Percentiles rank a stretch among this genome's conserved stretches.
Evolutionary conservation across 106 monocot species (phyloP).

Genomic region (Gastrodia elata): DNA sequence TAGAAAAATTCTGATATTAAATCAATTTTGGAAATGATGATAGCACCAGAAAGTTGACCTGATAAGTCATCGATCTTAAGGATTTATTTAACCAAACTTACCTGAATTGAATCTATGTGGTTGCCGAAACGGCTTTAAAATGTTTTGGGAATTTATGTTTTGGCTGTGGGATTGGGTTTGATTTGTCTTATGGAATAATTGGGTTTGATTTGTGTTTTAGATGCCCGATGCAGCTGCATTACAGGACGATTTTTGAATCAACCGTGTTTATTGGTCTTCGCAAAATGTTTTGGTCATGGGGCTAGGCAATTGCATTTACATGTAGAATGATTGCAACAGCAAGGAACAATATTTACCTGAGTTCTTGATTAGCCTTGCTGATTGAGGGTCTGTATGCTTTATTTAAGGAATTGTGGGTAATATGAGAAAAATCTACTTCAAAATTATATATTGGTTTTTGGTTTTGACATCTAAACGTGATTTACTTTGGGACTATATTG

Average conservation of each 20-base stretch:
- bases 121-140: too few relatives aligned
- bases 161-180: too few relatives aligned
- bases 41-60: too few relatives aligned
- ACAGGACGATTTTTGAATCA: constrained; percentile 95
- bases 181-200: neutral
- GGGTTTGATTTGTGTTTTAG: constrained; percentile 19
- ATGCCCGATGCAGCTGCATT: constrained; percentile 94
- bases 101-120: too few relatives aligned
- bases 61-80: too few relatives aligned
- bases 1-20: too few relatives aligned
- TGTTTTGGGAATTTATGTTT: too few relatives aligned
- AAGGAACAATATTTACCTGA: constrained; percentile 39
- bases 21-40: too few relatives aligned
- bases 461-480: neutral
- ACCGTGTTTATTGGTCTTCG: constrained; percentile 93
- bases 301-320: constrained; percentile 85
- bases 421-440: neutral
- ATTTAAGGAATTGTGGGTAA: neutral
- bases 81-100: too few relatives aligned
- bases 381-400: neutral
- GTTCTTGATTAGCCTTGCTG: neutral
- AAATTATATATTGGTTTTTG: neutral
- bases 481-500: neutral
- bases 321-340: constrained; percentile 99
- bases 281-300: constrained; percentile 87